phyloP scores from a whole-genome alignment of 441 rosid genomes.

The Aleurites moluccanus region DNA sequence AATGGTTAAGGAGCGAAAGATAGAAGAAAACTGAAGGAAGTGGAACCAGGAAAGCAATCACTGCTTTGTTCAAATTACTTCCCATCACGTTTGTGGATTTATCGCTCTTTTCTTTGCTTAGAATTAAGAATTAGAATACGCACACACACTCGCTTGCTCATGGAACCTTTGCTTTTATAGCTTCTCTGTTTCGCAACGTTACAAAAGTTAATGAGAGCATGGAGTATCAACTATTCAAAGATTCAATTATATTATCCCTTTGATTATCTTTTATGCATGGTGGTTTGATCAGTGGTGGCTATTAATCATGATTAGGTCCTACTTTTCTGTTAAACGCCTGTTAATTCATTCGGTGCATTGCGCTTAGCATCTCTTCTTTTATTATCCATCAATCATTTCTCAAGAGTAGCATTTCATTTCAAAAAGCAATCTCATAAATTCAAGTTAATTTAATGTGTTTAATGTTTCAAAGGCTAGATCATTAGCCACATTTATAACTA shows the following conservation, averaged over 20 bases:
- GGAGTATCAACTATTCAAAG: too few relatives aligned
- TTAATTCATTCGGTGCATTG: conserved; percentile 3
- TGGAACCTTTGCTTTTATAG: conserved; percentile 11
- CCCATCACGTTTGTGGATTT: conserved; percentile 30
- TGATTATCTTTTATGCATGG: too few relatives aligned
- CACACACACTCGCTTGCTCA: neutral
- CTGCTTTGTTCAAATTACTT: conserved; percentile 55
- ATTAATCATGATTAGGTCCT: conserved; percentile 16
- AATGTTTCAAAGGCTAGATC: too few relatives aligned
- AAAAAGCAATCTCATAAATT: too few relatives aligned
- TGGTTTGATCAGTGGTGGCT: neutral
- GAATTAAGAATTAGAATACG: neutral
- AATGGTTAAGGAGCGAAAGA: conserved; percentile 50
- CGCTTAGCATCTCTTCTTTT: too few relatives aligned
- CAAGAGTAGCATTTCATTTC: neutral
- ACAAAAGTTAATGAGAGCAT: neutral
- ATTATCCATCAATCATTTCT: too few relatives aligned
- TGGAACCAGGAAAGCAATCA: conserved; percentile 66
- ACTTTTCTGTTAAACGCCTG: neutral
- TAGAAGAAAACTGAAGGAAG: conserved; percentile 75
- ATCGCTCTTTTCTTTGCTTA: neutral
- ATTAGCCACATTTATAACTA: neutral
- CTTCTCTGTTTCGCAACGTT: neutral
- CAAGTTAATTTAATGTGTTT: too few relatives aligned
- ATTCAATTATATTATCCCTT: neutral